phyloP scores from a whole-genome alignment of 116 monocot genomes.

The Dioscorea cayenensis region DNA sequence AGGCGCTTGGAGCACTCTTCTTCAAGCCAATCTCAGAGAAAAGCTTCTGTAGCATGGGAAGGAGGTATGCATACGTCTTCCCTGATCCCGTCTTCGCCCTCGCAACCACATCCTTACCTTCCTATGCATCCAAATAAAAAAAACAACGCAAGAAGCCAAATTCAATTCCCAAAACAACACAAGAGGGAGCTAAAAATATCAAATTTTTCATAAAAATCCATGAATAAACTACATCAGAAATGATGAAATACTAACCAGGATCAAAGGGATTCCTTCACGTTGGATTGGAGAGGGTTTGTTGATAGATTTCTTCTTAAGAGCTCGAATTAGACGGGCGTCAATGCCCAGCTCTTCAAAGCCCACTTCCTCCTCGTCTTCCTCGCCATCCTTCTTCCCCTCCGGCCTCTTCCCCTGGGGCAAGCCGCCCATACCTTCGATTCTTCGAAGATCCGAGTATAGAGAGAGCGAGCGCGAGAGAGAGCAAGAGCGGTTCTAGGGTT shows the following conservation, averaged over 20 bases:
- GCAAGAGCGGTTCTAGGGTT: too few species aligned
- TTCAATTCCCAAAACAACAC: not conserved
- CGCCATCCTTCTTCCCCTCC: conserved; percentile 3
- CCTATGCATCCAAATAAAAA: conserved; percentile 23
- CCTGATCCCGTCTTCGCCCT: conserved; percentile 89
- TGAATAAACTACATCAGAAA: not conserved
- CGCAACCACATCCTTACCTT: conserved; percentile 90
- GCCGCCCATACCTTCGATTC: not conserved
- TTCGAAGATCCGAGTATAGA: too few species aligned
- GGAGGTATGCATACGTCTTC: conserved; percentile 81
- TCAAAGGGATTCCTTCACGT: conserved; percentile 61
- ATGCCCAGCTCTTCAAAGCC: conserved; percentile 77
- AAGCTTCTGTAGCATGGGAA: conserved; percentile 79
- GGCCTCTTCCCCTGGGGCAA: not conserved
- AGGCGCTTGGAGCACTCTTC: conserved; percentile 44
- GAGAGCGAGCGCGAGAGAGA: too few species aligned
- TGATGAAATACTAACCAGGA: conserved; percentile 31
- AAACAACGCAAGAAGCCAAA: not conserved
- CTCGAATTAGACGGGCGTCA: conserved; percentile 70
- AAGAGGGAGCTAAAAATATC: not conserved
- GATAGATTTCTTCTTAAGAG: conserved; percentile 62
- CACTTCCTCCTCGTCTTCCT: conserved; percentile 28
- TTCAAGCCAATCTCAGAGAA: conserved; percentile 26
- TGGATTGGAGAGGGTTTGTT: conserved; percentile 63
- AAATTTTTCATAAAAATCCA: not conserved